A percentile compares a stretch with the other conserved stretches of the same genome.
These are phyloP conservation scores for Guillardia theta DNA, from an alignment of 78 protist genomes.

Conservation along the genomic window DNA sequence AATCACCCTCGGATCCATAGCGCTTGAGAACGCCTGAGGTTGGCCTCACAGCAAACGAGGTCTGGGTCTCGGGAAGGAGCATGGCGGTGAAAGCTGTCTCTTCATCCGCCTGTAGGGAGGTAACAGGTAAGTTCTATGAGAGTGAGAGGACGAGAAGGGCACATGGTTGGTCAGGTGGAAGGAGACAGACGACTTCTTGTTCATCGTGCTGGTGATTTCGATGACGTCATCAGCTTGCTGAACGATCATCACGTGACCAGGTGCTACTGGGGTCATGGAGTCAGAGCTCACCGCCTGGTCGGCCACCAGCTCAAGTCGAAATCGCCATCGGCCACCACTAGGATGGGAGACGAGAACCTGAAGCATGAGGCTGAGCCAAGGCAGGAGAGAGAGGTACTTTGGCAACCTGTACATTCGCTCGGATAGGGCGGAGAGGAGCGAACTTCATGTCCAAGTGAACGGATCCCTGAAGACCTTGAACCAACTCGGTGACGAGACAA, in stretches of 20 bases:
- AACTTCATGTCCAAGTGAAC: not conserved
- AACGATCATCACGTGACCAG: too few species aligned
- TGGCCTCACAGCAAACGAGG: constrained; percentile 10
- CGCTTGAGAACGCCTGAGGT: not conserved
- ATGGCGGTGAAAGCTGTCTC: not conserved
- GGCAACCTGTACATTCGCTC: too few species aligned
- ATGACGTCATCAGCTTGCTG: constrained; percentile 41
- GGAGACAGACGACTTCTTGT: not conserved
- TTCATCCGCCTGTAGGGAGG: not conserved
- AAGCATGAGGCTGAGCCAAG: too few species aligned
- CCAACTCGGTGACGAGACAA: too few species aligned
- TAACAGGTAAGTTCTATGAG: not conserved
- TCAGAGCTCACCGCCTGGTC: not conserved
- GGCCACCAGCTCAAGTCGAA: not conserved
- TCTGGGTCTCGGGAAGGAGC: not conserved
- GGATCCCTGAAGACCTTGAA: too few species aligned
- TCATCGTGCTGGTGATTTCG: not conserved
- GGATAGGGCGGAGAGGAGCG: not conserved
- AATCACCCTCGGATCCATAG: not conserved
- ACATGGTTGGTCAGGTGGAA: constrained; percentile 12
- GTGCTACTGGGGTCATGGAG: too few species aligned
- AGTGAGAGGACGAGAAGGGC: not conserved
- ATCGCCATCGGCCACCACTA: not conserved
- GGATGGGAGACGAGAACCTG: not conserved
- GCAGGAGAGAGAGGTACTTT: too few species aligned